Conservation (phyloP, 208 protist species). For the Sergeia podlipaevii region DNA sequence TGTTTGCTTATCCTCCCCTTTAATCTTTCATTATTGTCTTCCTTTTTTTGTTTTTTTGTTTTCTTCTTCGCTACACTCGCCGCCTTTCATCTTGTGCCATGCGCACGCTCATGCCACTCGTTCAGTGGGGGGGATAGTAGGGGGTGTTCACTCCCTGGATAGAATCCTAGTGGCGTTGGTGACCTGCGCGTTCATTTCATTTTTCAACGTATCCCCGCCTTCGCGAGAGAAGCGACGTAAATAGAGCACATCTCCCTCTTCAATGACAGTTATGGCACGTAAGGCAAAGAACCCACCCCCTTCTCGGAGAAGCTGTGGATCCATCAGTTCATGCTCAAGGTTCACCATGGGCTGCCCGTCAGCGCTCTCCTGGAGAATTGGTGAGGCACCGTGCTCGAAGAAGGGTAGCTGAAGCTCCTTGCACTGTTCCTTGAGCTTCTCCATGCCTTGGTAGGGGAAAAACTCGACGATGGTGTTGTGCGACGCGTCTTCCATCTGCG, state of each 20-base stretch:
- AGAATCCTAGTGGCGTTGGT: slow-evolving; percentile 71
- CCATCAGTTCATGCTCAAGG: slow-evolving; percentile 39
- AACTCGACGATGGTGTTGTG: slow-evolving; percentile 83
- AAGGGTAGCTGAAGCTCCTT: slow-evolving; percentile 25
- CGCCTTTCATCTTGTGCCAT: no score
- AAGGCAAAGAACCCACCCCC: slow-evolving; percentile 79
- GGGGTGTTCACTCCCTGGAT: no score
- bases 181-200: slow-evolving; percentile 54
- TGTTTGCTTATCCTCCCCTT: no score
- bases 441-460: slow-evolving; percentile 46
- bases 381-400: slow-evolving; percentile 10
- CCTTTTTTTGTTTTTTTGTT: no score
- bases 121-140: no score
- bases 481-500: slow-evolving; percentile 66
- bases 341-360: slow-evolving; percentile 8
- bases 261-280: slow-evolving; percentile 55
- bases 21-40: no score
- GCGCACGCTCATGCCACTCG: no score
- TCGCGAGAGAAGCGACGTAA: slow-evolving; percentile 54
- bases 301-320: slow-evolving; percentile 13
- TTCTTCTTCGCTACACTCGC: no score
- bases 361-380: background rate
- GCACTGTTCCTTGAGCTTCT: slow-evolving; percentile 36
- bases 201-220: slow-evolving; percentile 23
- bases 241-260: slow-evolving; percentile 71